A percentile compares a stretch with the other conserved stretches of the same genome.
phyloP scores from a whole-genome alignment of 2,329 filamentous ascomycete species.

The Fusarium sp. region DNA sequence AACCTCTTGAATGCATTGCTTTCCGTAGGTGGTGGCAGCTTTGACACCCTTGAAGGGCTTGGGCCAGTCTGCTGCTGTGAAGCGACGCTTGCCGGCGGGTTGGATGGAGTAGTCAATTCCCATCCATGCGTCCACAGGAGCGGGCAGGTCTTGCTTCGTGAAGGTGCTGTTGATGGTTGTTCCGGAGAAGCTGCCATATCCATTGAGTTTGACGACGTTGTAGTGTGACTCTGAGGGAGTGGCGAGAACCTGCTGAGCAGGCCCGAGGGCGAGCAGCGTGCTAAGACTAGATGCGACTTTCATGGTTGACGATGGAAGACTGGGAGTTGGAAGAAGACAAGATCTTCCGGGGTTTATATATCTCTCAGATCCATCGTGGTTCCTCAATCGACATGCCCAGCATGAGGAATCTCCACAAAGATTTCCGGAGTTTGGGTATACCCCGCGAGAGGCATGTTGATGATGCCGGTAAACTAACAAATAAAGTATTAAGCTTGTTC shows the following conservation, averaged over 20 bases:
- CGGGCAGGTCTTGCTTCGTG: conserved; percentile 16
- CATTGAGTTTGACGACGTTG: conserved; percentile 27
- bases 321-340: too few relatives aligned
- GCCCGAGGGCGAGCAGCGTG: conserved; percentile 27
- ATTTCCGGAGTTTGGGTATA: too few relatives aligned
- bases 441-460: background rate
- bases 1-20: conserved; percentile 56
- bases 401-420: background rate
- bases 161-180: conserved; percentile 36
- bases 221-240: background rate
- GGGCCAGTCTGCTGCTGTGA: conserved; percentile 56
- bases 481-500: background rate
- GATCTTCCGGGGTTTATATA: background rate
- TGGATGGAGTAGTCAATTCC: conserved; percentile 60
- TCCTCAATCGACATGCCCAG: background rate
- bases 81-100: conserved; percentile 55
- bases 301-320: background rate
- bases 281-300: conserved; percentile 27
- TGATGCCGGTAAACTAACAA: background rate
- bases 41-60: conserved; percentile 54
- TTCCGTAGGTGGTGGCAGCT: conserved; percentile 54
- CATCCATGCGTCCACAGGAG: conserved; percentile 59
- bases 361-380: background rate
- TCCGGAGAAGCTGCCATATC: conserved; percentile 39
- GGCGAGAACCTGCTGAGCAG: conserved; percentile 9